Base-by-base conservation (phyloP, 1,284 basidiomycete genomes). In the Austroboletus olivaceoglutinosus region DNA sequence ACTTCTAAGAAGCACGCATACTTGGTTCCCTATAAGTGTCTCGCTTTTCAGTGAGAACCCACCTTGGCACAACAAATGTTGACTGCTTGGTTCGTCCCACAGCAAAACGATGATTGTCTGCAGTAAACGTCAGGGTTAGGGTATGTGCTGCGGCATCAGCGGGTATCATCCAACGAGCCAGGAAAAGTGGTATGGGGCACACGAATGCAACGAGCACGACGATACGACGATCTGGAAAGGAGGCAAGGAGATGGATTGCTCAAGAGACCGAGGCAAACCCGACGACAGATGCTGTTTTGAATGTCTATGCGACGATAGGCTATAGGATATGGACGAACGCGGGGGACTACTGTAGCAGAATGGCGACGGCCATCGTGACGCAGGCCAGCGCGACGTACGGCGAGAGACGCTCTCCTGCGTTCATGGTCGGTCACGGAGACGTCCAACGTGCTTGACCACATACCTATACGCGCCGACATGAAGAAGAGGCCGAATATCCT, bases 401-500 rank as follows among this genome's bases (percentile, higher is more conserved):
- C 31, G 89, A 91, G 43, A 93, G 70, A 21, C 91, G 77, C 69
- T 93, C 91, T 45, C 90, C 86, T 89, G 61, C 46, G 43, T 37
- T 23, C 33, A 21, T 41, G 3, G 48, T 33, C 29, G 25, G 33
- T n/a, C 16, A 5, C 8, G 7, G 13, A 22, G 16, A 18, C 2
- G 21, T 25, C 8, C n/a, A 21, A 4, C 36, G 7, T 25, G 7
- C 25, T 11, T 11, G 16, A 25, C 23, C 15, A 71, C 83, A 52
- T 58, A 91, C 91, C 93, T 76, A 97, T 93, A 51, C 94, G 78
- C 11, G 94, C 93, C 50, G 83, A 91, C 80, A 93, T 97, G 80
- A 87, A 97, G 70, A 96, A 89, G n/a, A 96, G 64, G 9, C 93
- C 93, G 23, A 90, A 74, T 66, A 97, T 92, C 10, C 93, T 95